Percentiles rank a stretch among this genome's conserved stretches.
Conservation (phyloP, 2,329 filamentous ascomycete species). For the Alternaria gansuensis region DNA sequence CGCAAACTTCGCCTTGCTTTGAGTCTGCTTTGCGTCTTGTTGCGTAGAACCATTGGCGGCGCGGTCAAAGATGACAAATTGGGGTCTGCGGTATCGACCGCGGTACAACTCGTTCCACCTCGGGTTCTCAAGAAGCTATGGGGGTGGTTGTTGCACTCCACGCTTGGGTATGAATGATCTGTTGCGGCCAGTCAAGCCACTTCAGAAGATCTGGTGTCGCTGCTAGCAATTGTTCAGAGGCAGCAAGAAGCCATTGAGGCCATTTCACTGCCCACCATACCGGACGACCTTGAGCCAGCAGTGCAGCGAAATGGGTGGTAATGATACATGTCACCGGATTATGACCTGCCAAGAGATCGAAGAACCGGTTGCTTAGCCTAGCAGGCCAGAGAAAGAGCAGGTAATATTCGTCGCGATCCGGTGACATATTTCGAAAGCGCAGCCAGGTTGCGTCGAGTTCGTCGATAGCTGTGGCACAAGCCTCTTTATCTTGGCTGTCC, state of each 20-base stretch:
- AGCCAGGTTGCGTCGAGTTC: conserved; percentile 36
- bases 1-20: not conserved
- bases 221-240: conserved; percentile 34
- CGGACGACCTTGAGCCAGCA: conserved; percentile 33
- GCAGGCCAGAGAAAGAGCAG: conserved; percentile 42
- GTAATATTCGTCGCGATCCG: conserved; percentile 35
- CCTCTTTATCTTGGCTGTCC: conserved; percentile 31
- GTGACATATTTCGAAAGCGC: conserved; percentile 28
- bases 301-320: conserved; percentile 39
- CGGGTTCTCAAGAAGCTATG: not conserved
- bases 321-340: conserved; percentile 44
- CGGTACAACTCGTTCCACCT: not conserved
- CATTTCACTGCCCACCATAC: conserved; percentile 45
- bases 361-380: conserved; percentile 33
- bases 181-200: conserved; percentile 43
- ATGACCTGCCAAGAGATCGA: conserved; percentile 37
- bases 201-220: conserved; percentile 38
- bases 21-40: not conserved
- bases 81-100: not conserved
- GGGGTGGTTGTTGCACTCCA: conserved; percentile 7
- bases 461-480: conserved; percentile 35
- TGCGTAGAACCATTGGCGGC: not conserved
- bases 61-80: not conserved
- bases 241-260: conserved; percentile 40
- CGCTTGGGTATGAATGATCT: conserved; percentile 24